Evolutionary conservation across 768 basidiomycete genomes (phyloP).

Genomic region (Boletus vermiculosoides): DNA sequence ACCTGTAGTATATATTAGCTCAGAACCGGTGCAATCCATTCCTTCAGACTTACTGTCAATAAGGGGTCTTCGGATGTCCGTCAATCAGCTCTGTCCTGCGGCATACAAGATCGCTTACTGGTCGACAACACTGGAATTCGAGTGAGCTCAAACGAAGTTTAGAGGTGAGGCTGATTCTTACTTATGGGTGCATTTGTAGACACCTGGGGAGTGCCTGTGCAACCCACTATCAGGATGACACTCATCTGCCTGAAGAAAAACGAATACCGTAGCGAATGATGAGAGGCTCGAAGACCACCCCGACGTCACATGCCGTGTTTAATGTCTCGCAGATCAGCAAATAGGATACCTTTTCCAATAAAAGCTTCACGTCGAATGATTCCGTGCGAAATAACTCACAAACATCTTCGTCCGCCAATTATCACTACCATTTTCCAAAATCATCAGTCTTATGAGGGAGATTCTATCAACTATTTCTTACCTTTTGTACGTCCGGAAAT

Average conservation of each 20-base stretch:
- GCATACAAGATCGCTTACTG: constrained; percentile 3
- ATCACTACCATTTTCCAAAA: constrained; percentile 34
- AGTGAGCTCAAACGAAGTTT: constrained; percentile 22
- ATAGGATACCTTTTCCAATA: constrained; percentile 36
- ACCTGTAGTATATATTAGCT: constrained; percentile 30
- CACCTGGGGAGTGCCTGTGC: constrained; percentile 20
- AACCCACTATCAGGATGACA: constrained; percentile 19
- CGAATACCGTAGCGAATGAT: constrained; percentile 44
- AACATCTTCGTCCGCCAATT: constrained; percentile 45
- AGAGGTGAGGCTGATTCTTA: neutral
- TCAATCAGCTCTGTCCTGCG: neutral
- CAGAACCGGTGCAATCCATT: neutral
- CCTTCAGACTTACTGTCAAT: constrained; percentile 36
- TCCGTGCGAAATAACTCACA: constrained; percentile 28
- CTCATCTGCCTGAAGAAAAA: neutral
- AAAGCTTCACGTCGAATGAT: neutral
- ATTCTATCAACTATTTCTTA: constrained; percentile 8
- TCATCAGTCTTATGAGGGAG: neutral
- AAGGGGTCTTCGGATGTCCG: constrained; percentile 38
- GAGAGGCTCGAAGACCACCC: constrained; percentile 48
- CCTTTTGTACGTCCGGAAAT: constrained; percentile 44
- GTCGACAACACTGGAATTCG: constrained; percentile 10
- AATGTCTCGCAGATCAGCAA: constrained; percentile 50
- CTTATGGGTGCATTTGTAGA: neutral
- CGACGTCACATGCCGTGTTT: constrained; percentile 44